Evolutionary conservation across 2,329 filamentous ascomycete genomes (phyloP).

Genomic region (Aspergillus novofumigatus): DNA sequence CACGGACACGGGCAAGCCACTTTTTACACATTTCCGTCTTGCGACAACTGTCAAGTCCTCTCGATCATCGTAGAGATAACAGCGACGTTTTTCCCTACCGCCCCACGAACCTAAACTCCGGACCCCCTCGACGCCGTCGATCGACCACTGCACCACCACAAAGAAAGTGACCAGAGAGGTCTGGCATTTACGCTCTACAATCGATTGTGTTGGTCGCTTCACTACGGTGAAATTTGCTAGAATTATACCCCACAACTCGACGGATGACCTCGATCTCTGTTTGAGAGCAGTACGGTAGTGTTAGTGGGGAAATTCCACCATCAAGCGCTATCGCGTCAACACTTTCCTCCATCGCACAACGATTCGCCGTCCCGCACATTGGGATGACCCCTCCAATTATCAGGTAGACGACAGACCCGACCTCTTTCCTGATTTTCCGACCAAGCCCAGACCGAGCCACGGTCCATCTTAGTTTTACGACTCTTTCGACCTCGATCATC

Average conservation of each 20-base stretch:
- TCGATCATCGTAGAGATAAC: neutral
- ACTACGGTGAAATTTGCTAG: neutral
- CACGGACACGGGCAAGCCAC: neutral
- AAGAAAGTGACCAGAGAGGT: constrained; percentile 6
- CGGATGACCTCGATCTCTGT: neutral
- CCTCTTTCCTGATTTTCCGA: neutral
- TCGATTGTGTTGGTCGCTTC: neutral
- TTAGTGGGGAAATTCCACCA: constrained; percentile 18
- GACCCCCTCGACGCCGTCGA: constrained; percentile 19
- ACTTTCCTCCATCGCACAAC: constrained; percentile 30
- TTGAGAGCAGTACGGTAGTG: constrained; percentile 6
- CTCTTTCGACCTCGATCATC: neutral
- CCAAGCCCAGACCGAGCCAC: neutral
- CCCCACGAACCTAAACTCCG: constrained; percentile 26
- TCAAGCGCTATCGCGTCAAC: constrained; percentile 18
- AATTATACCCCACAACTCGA: neutral
- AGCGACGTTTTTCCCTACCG: constrained; percentile 16
- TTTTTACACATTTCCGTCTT: neutral
- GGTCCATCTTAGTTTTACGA: neutral
- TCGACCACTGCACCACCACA: constrained; percentile 14
- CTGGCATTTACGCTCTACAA: neutral
- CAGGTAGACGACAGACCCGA: constrained; percentile 13
- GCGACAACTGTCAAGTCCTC: neutral
- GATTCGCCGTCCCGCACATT: constrained; percentile 28
- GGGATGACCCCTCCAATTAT: constrained; percentile 28